These are phyloP conservation scores for Platanus orientalis DNA, from an alignment of 164 flowering plant species.

Conservation along the genomic window DNA sequence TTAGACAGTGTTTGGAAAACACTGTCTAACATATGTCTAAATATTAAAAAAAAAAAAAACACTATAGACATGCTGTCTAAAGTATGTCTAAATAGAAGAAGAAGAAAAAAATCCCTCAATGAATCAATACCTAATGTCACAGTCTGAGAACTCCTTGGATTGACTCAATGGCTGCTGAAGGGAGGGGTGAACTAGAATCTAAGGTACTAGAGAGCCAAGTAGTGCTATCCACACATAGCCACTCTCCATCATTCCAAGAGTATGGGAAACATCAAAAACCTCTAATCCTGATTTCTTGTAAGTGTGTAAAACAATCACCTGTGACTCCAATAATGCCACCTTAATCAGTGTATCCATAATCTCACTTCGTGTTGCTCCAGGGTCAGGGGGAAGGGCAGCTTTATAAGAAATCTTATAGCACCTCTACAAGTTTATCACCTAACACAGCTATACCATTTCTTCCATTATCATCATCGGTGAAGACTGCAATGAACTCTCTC, in stretches of 20 bases:
- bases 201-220: constrained; percentile 29
- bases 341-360: constrained; percentile 27
- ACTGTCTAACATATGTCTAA: too few species aligned
- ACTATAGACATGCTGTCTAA: too few species aligned
- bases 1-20: too few species aligned
- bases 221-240: constrained; percentile 49
- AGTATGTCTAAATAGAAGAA: too few species aligned
- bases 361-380: constrained; percentile 4
- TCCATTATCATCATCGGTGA: constrained; percentile 19
- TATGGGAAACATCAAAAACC: constrained; percentile 26
- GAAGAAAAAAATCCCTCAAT: too few species aligned
- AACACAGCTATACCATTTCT: constrained; percentile 20
- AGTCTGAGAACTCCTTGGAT: constrained; percentile 23
- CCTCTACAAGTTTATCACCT: constrained; percentile 18
- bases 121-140: too few species aligned
- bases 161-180: not conserved
- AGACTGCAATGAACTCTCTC: constrained; percentile 19
- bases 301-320: constrained; percentile 30
- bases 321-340: constrained; percentile 31
- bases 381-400: constrained; percentile 20
- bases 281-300: constrained; percentile 14
- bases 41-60: too few species aligned
- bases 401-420: constrained; percentile 19
- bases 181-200: constrained; percentile 19
- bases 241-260: constrained; percentile 30